Base-by-base conservation (phyloP, 202 grass and related monocot genomes). In the Carex sylvatica region DNA sequence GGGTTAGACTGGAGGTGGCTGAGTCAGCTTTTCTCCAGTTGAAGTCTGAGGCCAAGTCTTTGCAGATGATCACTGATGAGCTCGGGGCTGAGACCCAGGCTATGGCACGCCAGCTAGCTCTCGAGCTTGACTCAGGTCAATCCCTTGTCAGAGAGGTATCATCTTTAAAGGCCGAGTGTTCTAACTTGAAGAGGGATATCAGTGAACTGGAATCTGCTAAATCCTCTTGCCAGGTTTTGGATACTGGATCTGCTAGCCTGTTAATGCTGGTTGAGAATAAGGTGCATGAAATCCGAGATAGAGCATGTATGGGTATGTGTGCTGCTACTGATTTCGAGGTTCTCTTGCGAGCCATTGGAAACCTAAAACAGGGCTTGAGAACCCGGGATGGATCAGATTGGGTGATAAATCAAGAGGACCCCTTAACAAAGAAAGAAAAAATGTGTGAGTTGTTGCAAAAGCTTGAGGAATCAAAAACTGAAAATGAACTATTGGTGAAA, bases 401-500 rank as follows among this genome's bases (percentile, higher is more conserved):
- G 35, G 28, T 58, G 15, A 58, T 58, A 36, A 84, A 40, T 62
- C 38, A 84, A 30, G 66, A 84, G 15, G 82, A 84, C 68, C 80
- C 83, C 84, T 86, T 82, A 70, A 87, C 84, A 26, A 91, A 91
- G 86, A 91, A 93, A 82, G 96, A 95, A 81, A 95, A 93, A 89
- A 95, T 93, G 83, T 93, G 93, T 78, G 87, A 91, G 73, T 91
- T 99, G 80, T 83, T 99, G 74, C 87, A 91, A 83, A 99, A 95
- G 78, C 81, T 99, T 61, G 96, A 99, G 80, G 86, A 99, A 74
- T 95, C 88, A 67, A 99, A 95, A 92, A 95, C 88, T 75, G 96
- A 96, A 86, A 99, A 93, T 64, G 96, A 99, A 92, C 84, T 78
- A 85, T 87, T 99, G 22, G 76, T 90, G 16, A 90, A 93, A 80